Conservation (phyloP, 495 filamentous ascomycete genomes). For the Thermothielavioides terrestris region DNA sequence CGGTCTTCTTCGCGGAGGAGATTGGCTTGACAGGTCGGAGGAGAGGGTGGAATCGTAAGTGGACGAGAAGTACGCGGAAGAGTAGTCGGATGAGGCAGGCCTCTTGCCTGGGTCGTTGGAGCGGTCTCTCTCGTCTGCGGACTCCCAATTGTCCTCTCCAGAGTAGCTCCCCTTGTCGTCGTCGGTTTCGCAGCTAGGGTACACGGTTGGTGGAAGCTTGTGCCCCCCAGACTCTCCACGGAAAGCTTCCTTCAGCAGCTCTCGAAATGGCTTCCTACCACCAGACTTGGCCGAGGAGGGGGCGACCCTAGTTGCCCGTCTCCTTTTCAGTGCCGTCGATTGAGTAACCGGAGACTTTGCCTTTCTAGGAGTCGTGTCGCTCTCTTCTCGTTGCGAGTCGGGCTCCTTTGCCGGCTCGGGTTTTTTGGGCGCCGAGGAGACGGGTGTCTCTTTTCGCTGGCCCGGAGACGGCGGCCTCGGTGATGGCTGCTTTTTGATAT, state of each 20-base stretch:
- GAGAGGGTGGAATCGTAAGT: slow-evolving; percentile 28
- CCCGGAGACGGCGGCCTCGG: neutral
- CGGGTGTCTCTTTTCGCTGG: neutral
- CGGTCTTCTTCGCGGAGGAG: slow-evolving; percentile 36
- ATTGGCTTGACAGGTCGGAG: slow-evolving; percentile 17
- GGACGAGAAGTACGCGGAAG: slow-evolving; percentile 20
- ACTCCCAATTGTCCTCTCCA: slow-evolving; percentile 16
- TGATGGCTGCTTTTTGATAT: neutral
- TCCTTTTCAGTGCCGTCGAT: slow-evolving; percentile 36
- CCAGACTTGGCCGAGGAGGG: slow-evolving; percentile 32
- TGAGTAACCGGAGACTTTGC: slow-evolving; percentile 22
- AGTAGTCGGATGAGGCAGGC: slow-evolving; percentile 20
- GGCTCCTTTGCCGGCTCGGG: neutral
- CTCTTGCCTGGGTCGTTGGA: slow-evolving; percentile 17
- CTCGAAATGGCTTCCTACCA: slow-evolving; percentile 37
- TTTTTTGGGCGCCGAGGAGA: neutral
- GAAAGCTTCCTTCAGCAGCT: slow-evolving; percentile 46
- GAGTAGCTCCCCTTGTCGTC: slow-evolving; percentile 13
- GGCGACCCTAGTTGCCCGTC: slow-evolving; percentile 38
- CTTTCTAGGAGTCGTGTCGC: slow-evolving; percentile 23
- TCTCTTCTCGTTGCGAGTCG: slow-evolving; percentile 16
- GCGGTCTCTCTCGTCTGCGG: slow-evolving; percentile 15
- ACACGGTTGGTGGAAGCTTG: slow-evolving; percentile 33
- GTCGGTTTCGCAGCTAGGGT: slow-evolving; percentile 36
- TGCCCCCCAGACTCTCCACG: slow-evolving; percentile 44